A percentile compares a stretch with the other conserved stretches of the same genome.
Conservation (phyloP, 2,329 filamentous ascomycete species). For the Niveomyces coronatus region DNA sequence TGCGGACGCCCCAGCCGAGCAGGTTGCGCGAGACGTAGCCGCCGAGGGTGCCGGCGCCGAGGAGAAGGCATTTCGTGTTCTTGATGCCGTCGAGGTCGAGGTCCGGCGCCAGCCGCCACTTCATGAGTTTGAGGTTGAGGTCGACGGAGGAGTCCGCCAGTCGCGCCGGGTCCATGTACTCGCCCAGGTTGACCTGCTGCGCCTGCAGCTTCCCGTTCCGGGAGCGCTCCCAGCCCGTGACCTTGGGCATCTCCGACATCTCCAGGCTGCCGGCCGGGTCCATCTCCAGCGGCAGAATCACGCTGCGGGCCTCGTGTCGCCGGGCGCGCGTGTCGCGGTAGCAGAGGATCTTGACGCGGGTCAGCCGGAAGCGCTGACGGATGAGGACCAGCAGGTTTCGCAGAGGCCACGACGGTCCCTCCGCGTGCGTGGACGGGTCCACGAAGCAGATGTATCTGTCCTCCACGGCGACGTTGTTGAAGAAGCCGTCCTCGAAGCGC, state of each 20-base stretch:
- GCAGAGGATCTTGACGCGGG: conserved; percentile 73
- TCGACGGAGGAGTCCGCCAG: conserved; percentile 92
- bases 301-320: conserved; percentile 70
- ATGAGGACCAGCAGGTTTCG: conserved; percentile 81
- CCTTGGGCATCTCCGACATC: conserved; percentile 61
- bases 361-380: conserved; percentile 67
- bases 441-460: conserved; percentile 81
- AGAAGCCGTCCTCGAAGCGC: conserved; percentile 80
- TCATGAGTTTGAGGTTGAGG: conserved; percentile 95
- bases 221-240: conserved; percentile 92
- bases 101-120: conserved; percentile 88
- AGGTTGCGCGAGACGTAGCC: conserved; percentile 88
- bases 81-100: conserved; percentile 85
- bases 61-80: conserved; percentile 75
- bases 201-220: conserved; percentile 66
- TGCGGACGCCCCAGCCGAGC: conserved; percentile 90
- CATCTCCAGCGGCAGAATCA: conserved; percentile 60
- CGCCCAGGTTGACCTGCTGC: conserved; percentile 70
- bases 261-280: conserved; percentile 34
- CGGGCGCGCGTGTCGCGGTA: conserved; percentile 75
- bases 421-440: conserved; percentile 82
- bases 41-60: conserved; percentile 87
- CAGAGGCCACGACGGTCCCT: conserved; percentile 86
- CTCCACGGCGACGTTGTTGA: conserved; percentile 56
- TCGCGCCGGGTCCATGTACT: conserved; percentile 84